These are phyloP conservation scores for Sphenostylis stenocarpa DNA, from an alignment of 306 rosid genomes.

Conservation along the genomic window DNA sequence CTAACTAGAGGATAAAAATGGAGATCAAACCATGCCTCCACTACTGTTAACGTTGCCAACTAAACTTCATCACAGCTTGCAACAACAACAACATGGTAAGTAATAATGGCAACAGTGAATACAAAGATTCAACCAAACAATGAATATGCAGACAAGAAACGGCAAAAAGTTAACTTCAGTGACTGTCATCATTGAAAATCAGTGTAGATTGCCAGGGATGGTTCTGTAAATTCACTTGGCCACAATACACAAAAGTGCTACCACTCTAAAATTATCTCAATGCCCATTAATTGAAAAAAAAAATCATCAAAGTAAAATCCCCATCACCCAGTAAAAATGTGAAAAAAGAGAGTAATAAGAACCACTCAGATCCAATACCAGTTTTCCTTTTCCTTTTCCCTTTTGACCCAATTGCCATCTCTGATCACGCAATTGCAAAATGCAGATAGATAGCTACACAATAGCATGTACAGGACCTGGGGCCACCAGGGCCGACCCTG, in stretches of 20 bases:
- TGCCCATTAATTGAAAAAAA: not conserved
- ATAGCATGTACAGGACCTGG: conserved; percentile 61
- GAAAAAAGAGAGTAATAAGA: not conserved
- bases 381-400: not conserved
- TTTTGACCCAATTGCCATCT: not conserved
- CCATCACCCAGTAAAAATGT: not conserved
- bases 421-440: conserved; percentile 24
- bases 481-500: conserved; percentile 42
- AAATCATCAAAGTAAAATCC: not conserved
- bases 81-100: not conserved
- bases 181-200: conserved; percentile 26
- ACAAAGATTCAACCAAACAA: not conserved
- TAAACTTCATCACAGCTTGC: not conserved
- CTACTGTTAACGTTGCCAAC: not conserved
- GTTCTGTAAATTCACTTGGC: conserved; percentile 16
- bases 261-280: not conserved
- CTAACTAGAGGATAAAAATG: not conserved
- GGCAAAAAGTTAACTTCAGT: not conserved
- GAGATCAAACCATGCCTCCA: not conserved
- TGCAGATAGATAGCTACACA: conserved; percentile 20
- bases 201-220: not conserved
- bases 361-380: conserved; percentile 29
- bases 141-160: not conserved
- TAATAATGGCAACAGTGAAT: not conserved
- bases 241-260: not conserved